These are phyloP conservation scores for Neoconidiobolus thromboides DNA, from an alignment of 371 early-diverging fungal species.

Conservation along the genomic window DNA sequence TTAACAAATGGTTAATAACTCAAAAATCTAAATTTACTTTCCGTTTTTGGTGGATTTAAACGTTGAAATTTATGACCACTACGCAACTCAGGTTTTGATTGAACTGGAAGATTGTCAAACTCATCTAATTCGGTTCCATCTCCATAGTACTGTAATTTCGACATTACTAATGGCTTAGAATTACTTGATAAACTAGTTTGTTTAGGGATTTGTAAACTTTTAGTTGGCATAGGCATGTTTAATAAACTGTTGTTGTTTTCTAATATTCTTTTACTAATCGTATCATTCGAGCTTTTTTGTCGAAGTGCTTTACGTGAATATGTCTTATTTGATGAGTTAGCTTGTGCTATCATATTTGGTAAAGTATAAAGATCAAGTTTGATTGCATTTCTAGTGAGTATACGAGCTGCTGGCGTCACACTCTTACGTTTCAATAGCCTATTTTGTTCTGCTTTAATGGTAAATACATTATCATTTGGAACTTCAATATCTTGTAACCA, in stretches of 20 bases:
- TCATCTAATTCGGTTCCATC: slow-evolving; percentile 5
- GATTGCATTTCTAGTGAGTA: slow-evolving; percentile 1
- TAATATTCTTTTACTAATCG: background rate
- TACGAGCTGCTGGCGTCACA: background rate
- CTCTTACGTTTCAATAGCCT: background rate
- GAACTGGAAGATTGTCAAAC: slow-evolving; percentile 5
- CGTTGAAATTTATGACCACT: background rate
- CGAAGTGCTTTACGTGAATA: background rate
- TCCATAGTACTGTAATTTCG: background rate
- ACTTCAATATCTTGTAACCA: slow-evolving; percentile 5
- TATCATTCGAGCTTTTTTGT: background rate
- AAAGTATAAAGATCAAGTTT: slow-evolving; percentile 1
- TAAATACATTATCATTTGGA: slow-evolving; percentile 5
- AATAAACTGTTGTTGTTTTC: background rate
- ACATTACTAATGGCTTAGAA: background rate
- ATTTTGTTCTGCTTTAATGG: background rate
- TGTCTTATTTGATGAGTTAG: background rate
- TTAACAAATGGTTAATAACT: background rate
- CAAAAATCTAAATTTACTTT: background rate
- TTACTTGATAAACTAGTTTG: background rate
- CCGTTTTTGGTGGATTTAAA: background rate
- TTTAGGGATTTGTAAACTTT: background rate
- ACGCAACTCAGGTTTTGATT: background rate
- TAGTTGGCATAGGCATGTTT: background rate
- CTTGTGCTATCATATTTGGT: background rate